Evolutionary conservation across 345 rosid genomes (phyloP).

Genomic region (Lepidium didymum): DNA sequence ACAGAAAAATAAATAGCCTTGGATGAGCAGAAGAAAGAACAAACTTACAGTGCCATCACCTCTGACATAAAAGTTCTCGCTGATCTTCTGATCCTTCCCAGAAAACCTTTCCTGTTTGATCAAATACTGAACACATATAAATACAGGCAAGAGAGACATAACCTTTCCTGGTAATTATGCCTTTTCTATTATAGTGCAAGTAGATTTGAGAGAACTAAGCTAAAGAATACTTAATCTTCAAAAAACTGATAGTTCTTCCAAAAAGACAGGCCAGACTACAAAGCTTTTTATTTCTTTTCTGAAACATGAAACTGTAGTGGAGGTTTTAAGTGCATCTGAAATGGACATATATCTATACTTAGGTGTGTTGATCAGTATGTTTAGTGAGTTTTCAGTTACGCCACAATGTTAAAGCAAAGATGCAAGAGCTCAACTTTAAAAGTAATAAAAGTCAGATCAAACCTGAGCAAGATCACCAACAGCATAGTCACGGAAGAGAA

Average conservation of each 20-base stretch:
- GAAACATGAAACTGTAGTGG: background rate
- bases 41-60: constrained; percentile 95
- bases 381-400: background rate
- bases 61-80: constrained; percentile 84
- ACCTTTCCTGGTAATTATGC: background rate
- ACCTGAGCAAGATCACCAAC: constrained; percentile 95
- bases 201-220: background rate
- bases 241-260: background rate
- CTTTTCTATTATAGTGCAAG: background rate
- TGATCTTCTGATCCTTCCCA: constrained; percentile 76
- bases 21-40: background rate
- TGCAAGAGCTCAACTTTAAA: background rate
- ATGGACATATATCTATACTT: background rate
- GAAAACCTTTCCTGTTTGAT: constrained; percentile 75
- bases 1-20: background rate
- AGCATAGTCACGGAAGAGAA: constrained; percentile 88
- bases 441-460: constrained; percentile 7
- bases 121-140: constrained; percentile 6
- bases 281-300: background rate
- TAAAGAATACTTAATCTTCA: background rate
- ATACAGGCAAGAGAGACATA: no score
- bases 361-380: background rate
- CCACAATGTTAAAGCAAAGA: background rate
- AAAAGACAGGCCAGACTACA: background rate
- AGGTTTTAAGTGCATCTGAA: background rate